A percentile compares a stretch with the other conserved stretches of the same genome.
Conservation (phyloP, 1,284 basidiomycete genomes). For the Cystobasidium sp. region DNA sequence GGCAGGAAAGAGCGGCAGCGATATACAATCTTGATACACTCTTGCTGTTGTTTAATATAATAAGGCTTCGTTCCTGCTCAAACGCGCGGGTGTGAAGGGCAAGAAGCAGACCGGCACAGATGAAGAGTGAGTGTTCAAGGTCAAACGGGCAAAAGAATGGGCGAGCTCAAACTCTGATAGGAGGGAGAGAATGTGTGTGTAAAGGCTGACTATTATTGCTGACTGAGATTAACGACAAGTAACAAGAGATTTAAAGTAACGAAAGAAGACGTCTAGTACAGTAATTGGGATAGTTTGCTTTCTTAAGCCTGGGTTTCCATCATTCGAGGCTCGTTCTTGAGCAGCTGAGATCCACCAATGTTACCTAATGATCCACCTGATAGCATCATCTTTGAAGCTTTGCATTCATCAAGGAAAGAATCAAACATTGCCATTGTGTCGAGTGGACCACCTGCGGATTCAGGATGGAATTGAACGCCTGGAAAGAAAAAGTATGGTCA, state of each 20-base stretch:
- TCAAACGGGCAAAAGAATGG: constrained; percentile 1
- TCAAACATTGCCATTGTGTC: constrained; percentile 81
- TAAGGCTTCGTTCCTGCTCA: background rate
- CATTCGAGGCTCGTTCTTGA: constrained; percentile 31
- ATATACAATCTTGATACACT: too few relatives aligned
- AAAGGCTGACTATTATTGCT: background rate
- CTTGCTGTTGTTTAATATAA: too few relatives aligned
- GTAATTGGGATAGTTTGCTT: background rate
- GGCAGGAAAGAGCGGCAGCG: too few relatives aligned
- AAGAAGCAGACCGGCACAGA: background rate
- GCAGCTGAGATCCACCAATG: background rate
- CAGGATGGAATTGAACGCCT: constrained; percentile 86
- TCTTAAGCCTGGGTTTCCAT: constrained; percentile 26
- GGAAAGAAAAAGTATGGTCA: background rate
- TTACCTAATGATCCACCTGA: constrained; percentile 28
- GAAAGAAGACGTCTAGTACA: background rate
- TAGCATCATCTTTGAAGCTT: constrained; percentile 38
- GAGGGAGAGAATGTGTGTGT: background rate
- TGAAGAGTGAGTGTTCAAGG: constrained; percentile 1
- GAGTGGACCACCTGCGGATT: constrained; percentile 78
- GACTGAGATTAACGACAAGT: background rate
- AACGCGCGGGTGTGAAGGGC: background rate
- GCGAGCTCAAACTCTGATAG: background rate
- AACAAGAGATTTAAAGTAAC: constrained; percentile 3
- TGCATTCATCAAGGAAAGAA: constrained; percentile 42